Percentiles rank a stretch among this genome's conserved stretches.
phyloP scores from a whole-genome alignment of 208 protist species.

The Leishmania guyanensis region DNA sequence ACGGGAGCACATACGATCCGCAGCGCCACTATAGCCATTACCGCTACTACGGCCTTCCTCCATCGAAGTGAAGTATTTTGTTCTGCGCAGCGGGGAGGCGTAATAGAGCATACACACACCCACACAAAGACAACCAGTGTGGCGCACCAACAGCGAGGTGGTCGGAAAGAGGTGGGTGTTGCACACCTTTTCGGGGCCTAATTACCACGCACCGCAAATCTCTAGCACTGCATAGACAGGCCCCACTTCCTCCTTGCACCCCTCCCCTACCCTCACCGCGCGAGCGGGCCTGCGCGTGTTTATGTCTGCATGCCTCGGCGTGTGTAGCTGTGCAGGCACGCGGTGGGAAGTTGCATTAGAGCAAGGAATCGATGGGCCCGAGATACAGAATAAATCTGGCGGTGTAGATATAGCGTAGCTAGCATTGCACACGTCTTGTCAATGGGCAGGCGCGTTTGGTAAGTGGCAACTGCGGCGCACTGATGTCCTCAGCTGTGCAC shows the following conservation, averaged over 20 bases:
- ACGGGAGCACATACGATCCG: slow-evolving; percentile 58
- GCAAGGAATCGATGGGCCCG: neutral
- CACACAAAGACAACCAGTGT: neutral
- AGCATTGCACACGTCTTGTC: neutral
- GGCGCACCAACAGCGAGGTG: neutral
- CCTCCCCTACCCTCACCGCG: neutral
- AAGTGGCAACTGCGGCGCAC: neutral
- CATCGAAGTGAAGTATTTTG: slow-evolving; percentile 20
- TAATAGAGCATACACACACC: neutral
- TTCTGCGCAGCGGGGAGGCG: neutral
- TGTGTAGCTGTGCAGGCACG: neutral
- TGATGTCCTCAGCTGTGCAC: neutral
- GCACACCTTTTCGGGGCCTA: neutral
- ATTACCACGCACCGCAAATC: neutral
- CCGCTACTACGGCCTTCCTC: slow-evolving; percentile 57
- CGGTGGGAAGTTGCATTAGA: neutral
- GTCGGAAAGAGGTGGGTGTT: neutral
- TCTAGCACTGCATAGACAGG: neutral
- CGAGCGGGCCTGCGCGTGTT: neutral
- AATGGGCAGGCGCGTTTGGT: neutral
- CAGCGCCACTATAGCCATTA: slow-evolving; percentile 76
- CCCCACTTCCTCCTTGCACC: neutral
- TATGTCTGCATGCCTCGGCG: neutral
- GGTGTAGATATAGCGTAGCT: no score
- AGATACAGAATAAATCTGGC: neutral